phyloP scores from a whole-genome alignment of 345 rosid species.

The Combretum micranthum region DNA sequence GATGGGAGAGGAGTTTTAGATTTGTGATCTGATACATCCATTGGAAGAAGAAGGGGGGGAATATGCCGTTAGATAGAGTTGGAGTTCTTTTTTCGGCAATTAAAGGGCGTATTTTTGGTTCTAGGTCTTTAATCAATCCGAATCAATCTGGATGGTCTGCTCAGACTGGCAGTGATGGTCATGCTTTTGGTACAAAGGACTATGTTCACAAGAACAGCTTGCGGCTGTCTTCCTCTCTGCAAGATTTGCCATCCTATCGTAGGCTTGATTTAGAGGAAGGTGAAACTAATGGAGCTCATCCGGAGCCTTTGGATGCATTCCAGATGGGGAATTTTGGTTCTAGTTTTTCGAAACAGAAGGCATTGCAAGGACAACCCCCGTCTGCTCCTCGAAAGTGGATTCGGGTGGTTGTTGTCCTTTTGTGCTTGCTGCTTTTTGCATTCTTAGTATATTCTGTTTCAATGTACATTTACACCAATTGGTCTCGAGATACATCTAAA shows the following conservation, averaged over 20 bases:
- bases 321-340: conserved; percentile 45
- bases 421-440: conserved; percentile 50
- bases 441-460: conserved; percentile 48
- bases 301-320: conserved; percentile 27
- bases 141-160: conserved; percentile 36
- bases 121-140: conserved; percentile 36
- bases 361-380: conserved; percentile 35
- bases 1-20: no score
- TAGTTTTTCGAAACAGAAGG: conserved; percentile 88
- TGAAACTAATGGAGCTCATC: conserved; percentile 16
- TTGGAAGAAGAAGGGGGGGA: conserved; percentile 5
- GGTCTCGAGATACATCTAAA: conserved; percentile 67
- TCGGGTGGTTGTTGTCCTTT: conserved; percentile 34
- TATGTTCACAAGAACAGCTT: conserved; percentile 45
- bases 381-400: conserved; percentile 52
- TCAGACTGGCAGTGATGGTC: conserved; percentile 26
- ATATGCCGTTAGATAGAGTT: conserved; percentile 65
- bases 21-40: no score
- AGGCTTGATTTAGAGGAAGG: conserved; percentile 53
- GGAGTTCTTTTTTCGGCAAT: conserved; percentile 35
- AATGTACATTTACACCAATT: conserved; percentile 56
- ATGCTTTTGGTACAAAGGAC: conserved; percentile 26
- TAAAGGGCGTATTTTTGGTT: conserved; percentile 22
- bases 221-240: conserved; percentile 81
- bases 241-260: conserved; percentile 63